phyloP scores from a whole-genome alignment of 495 filamentous ascomycete genomes.

The Penicillium roqueforti region DNA sequence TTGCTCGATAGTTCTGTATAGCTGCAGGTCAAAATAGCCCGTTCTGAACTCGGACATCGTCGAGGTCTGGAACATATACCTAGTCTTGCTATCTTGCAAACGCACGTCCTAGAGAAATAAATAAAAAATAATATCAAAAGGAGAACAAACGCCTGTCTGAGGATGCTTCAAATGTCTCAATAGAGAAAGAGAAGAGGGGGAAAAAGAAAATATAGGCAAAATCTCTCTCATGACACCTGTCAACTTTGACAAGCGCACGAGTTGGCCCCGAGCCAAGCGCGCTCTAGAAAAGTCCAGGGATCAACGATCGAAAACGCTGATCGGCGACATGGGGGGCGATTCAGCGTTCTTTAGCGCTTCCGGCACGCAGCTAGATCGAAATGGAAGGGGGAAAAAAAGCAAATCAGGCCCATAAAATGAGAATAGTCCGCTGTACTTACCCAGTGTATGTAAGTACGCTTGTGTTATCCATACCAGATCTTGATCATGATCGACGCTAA shows the following conservation, averaged over 20 bases:
- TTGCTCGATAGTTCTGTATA: slow-evolving; percentile 26
- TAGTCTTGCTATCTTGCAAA: slow-evolving; percentile 5
- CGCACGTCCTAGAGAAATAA: not conserved
- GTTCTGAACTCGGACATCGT: too few relatives aligned
- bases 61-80: slow-evolving; percentile 5
- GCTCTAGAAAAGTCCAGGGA: slow-evolving; percentile 17
- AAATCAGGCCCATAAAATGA: slow-evolving; percentile 15
- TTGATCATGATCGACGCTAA: slow-evolving; percentile 5
- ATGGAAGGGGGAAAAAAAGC: slow-evolving; percentile 22
- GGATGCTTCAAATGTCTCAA: slow-evolving; percentile 5
- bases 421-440: not conserved
- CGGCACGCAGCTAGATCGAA: slow-evolving; percentile 25
- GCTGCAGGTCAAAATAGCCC: slow-evolving; percentile 21
- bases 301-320: slow-evolving; percentile 17
- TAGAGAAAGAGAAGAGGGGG: slow-evolving; percentile 6
- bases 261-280: slow-evolving; percentile 9
- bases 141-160: slow-evolving; percentile 12
- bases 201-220: not conserved
- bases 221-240: slow-evolving; percentile 22
- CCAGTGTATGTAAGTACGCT: not conserved
- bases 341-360: slow-evolving; percentile 18
- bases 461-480: not conserved
- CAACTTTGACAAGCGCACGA: slow-evolving; percentile 20
- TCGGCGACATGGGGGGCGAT: slow-evolving; percentile 21
- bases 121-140: not conserved